phyloP scores from a whole-genome alignment of 2,329 filamentous ascomycete species.

The Aspergillus niger region DNA sequence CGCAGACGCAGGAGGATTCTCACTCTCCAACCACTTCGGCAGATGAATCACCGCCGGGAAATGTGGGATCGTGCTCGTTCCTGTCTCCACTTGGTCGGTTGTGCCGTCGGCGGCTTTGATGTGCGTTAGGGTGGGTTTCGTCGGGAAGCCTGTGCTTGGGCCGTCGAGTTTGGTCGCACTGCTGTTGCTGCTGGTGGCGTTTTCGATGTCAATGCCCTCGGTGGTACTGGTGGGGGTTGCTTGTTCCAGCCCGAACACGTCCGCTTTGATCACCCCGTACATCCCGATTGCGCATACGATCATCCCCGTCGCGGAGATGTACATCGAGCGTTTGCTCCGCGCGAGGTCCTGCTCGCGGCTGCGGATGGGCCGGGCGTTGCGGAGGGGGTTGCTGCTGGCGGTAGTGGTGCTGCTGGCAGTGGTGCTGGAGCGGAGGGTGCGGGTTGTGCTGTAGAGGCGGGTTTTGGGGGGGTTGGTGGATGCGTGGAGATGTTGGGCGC shows the following conservation, averaged over 20 bases:
- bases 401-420: neutral
- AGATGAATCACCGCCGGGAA: conserved; percentile 75
- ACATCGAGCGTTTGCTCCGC: neutral
- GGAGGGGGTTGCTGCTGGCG: neutral
- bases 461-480: conserved; percentile 20
- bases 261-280: neutral
- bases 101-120: conserved; percentile 49
- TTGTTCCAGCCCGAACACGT: conserved; percentile 14
- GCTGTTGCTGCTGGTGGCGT: conserved; percentile 11
- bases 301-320: neutral
- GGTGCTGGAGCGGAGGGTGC: neutral
- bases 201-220: neutral
- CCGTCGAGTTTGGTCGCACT: conserved; percentile 43
- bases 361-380: neutral
- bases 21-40: conserved; percentile 46
- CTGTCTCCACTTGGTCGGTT: conserved; percentile 75
- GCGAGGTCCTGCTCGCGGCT: neutral
- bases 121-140: conserved; percentile 36
- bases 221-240: neutral
- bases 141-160: conserved; percentile 37
- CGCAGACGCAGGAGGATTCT: conserved; percentile 35
- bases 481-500: conserved; percentile 29
- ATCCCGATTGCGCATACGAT: neutral
- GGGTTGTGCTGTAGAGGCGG: conserved; percentile 30
- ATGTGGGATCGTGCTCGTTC: conserved; percentile 74